Conservation (phyloP, 495 filamentous ascomycete genomes). For the Penicillium paxilli region DNA sequence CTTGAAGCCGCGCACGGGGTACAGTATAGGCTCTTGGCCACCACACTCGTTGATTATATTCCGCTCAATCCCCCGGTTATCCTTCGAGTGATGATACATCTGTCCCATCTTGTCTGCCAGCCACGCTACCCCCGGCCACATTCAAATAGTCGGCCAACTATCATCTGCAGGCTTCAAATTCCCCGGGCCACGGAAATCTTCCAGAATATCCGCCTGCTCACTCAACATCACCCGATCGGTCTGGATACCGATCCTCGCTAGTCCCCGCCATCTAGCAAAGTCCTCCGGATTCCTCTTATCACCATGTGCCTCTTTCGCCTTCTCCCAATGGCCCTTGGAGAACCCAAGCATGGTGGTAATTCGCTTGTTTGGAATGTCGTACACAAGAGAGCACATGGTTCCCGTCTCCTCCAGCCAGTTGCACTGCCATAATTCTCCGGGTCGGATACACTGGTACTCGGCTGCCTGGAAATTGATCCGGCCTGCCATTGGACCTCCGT, state of each 20-base stretch:
- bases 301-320: slow-evolving; percentile 33
- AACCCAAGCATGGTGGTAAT: slow-evolving; percentile 38
- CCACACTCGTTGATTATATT: no score
- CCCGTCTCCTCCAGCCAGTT: slow-evolving; percentile 45
- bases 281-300: slow-evolving; percentile 37
- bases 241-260: slow-evolving; percentile 35
- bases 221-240: slow-evolving; percentile 36
- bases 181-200: slow-evolving; percentile 36
- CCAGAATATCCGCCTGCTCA: slow-evolving; percentile 40
- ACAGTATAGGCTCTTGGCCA: no score
- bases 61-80: no score
- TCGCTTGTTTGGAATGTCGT: slow-evolving; percentile 30
- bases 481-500: slow-evolving; percentile 42
- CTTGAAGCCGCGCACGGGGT: no score
- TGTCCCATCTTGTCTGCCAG: no score
- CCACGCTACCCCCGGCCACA: background rate
- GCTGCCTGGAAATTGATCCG: slow-evolving; percentile 39
- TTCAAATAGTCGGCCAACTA: slow-evolving; percentile 32
- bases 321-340: slow-evolving; percentile 41
- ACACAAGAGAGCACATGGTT: slow-evolving; percentile 39
- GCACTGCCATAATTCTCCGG: slow-evolving; percentile 39
- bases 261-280: slow-evolving; percentile 32
- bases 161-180: slow-evolving; percentile 33
- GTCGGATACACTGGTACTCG: slow-evolving; percentile 40
- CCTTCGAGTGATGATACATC: no score